These are phyloP conservation scores for Cocos nucifera DNA, from an alignment of 176 grass and related monocot species.

Conservation along the genomic window DNA sequence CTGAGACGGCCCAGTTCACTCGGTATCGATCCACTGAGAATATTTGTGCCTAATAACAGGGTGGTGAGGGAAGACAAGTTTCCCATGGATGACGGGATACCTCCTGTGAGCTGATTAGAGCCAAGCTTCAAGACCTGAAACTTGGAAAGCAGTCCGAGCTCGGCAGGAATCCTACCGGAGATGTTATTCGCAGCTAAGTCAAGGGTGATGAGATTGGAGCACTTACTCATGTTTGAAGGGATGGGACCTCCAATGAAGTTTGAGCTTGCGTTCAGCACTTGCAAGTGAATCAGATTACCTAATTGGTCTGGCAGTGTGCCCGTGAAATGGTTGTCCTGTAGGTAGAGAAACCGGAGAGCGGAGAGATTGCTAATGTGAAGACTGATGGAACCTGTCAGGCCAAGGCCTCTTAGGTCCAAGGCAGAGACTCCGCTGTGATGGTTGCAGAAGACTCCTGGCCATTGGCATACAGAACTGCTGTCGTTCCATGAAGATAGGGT, in stretches of 20 bases:
- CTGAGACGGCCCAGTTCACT: slow-evolving; percentile 19
- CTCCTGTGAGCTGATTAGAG: slow-evolving; percentile 10
- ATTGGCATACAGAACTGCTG: too few species aligned
- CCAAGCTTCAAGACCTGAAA: slow-evolving; percentile 18
- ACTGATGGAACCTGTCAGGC: too few species aligned
- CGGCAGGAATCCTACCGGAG: slow-evolving; percentile 19
- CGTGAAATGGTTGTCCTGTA: too few species aligned
- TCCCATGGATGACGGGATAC: slow-evolving; percentile 21
- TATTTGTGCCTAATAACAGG: slow-evolving; percentile 28
- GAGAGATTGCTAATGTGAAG: too few species aligned
- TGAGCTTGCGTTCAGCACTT: slow-evolving; percentile 25
- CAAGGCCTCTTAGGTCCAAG: too few species aligned
- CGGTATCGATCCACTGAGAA: slow-evolving; percentile 28
- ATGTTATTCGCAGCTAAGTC: slow-evolving; percentile 17
- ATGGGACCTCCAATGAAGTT: slow-evolving; percentile 28
- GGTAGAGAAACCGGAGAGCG: too few species aligned
- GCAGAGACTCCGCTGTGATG: too few species aligned
- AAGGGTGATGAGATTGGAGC: slow-evolving; percentile 16
- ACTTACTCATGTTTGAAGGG: slow-evolving; percentile 19
- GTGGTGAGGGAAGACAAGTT: slow-evolving; percentile 28
- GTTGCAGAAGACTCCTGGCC: too few species aligned
- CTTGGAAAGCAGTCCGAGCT: slow-evolving; percentile 18
- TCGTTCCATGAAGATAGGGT: too few species aligned
- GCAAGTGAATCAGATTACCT: too few species aligned
- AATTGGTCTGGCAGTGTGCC: too few species aligned